Evolutionary conservation across 257 asterid genomes (phyloP), one percentile per base, ranked within the genome.

Genomic region (Solanum pinnatisectum): DNA sequence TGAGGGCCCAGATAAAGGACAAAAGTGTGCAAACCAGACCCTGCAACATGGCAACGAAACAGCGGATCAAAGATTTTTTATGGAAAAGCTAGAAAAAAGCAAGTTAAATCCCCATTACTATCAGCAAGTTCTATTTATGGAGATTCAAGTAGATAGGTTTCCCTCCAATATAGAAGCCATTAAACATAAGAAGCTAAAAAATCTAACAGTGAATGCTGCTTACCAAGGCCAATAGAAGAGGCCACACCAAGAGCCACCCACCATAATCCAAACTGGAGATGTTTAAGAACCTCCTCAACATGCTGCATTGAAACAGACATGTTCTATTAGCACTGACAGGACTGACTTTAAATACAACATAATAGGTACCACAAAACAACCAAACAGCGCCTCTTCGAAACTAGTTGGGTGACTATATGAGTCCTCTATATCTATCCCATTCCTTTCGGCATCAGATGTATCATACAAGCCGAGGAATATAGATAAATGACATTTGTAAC

Each of bases 241-340:
- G 98, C 99, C 88, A 96, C 98, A 84, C 99, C 99, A 73, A 96
- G 99, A 90, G 98, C 95, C 79, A 95, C 85, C 99, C 99, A 96
- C 99, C 99, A 96, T 42, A 95, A 86, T 84, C 96, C 98, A 87
- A 96, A 96, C 91, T 88, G 93, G 46, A 94, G n/a, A 89, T 95
- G 95, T 70, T 27, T 85, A 63, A 83, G 84, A 89, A 93, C 90
- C 93, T 96, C 99, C 83, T 96, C 97, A 42, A 95, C 92, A 87
- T 95, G 97, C 98, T 96, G 93, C 91, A 90, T 39, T 72, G 78
- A 63, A 83, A 82, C 68, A 89, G 82, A 72, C 78, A 67, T 71
- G 85, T 18, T 49, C 40, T 42, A 81, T 81, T 81, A 81, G 85
- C 81, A 65, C 65, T 25, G 39, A 40, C 10, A 30, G 35, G 67